phyloP scores from a whole-genome alignment of 495 filamentous ascomycete species.

The Aspergillus mulundensis region DNA sequence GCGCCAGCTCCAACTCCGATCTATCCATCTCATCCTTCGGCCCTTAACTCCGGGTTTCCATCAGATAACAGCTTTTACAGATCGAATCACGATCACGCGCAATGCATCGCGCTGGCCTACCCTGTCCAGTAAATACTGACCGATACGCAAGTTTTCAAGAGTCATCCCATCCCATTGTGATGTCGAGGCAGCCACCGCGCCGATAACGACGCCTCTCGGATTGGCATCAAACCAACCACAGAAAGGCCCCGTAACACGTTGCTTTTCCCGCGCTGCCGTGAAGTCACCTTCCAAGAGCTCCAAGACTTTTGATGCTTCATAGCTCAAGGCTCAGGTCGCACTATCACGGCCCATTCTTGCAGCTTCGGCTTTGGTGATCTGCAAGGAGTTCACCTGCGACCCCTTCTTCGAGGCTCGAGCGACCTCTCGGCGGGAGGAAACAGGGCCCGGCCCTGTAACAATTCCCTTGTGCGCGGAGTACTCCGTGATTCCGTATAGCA shows the following conservation, averaged over 20 bases:
- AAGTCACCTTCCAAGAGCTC: conserved; percentile 9
- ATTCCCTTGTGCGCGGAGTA: background rate
- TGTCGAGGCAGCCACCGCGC: background rate
- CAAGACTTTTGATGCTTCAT: conserved; percentile 16
- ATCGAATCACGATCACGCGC: conserved; percentile 1
- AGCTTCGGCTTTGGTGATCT: conserved; percentile 1
- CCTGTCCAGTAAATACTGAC: background rate
- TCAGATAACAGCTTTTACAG: conserved; percentile 1
- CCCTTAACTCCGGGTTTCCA: conserved; percentile 3
- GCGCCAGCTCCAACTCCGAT: background rate
- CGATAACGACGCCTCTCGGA: conserved; percentile 22
- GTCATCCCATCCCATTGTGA: conserved; percentile 9
- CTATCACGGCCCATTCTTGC: conserved; percentile 13
- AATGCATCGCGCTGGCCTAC: background rate
- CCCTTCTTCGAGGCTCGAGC: background rate
- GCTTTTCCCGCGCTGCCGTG: conserved; percentile 7
- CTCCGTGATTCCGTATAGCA: too few species aligned
- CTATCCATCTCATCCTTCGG: background rate
- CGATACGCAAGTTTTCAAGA: background rate
- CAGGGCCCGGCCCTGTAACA: background rate
- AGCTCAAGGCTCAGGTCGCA: conserved; percentile 11
- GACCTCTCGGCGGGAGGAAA: background rate
- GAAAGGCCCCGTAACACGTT: conserved; percentile 26
- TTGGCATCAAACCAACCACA: conserved; percentile 28
- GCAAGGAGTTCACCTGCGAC: background rate